Evolutionary conservation across 371 early-diverging fungal species (phyloP), one percentile per base, ranked within the genome.

Genomic region (Mucor lusitanicus): DNA sequence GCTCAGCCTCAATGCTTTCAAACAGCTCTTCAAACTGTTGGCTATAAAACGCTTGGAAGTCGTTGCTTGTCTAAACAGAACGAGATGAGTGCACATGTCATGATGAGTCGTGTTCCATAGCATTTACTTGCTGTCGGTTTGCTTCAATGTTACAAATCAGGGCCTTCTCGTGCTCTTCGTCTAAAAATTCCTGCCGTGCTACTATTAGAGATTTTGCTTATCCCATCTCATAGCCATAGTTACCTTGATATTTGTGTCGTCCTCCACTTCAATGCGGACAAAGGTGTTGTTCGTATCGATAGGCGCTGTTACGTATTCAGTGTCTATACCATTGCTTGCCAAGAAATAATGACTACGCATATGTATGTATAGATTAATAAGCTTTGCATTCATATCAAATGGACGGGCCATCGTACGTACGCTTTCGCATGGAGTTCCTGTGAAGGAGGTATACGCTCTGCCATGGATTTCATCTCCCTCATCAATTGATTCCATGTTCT

Each of bases 261-360:
- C 30, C n/a, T 69, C 66, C n/a, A 48, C 23, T 40, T 68, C 63
- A 23, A 46, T 17, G 11, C 11, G 53, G 28, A 65, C 25, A 55
- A 72, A 72, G 11, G 56, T 44, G 19, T 30, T 21, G 7, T 50
- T 58, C 6, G 61, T 65, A 17, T 65, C 23, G 6, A 55, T 58
- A 2, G 73, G 63, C 35, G 40, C 28, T n/a, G 69, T 19, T 32
- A 55, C 25, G 6, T 54, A 37, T 27, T 76, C 73, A 11, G 76
- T 74, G 59, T 80, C 68, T 21, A 80, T 78, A 3, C 81, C 79
- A 28, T 66, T 74, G 27, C 74, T 73, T 21, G 81, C 75, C 30
- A 83, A 60, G 32, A 83, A 80, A 42, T 83, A 77, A 59, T 80
- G 79, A 6, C 83, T 83, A 73, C 35, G 9, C 3, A 35, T 0